Evolutionary conservation across 352 stramenopile genomes (phyloP).

Genomic region (Phytophthora ramorum): DNA sequence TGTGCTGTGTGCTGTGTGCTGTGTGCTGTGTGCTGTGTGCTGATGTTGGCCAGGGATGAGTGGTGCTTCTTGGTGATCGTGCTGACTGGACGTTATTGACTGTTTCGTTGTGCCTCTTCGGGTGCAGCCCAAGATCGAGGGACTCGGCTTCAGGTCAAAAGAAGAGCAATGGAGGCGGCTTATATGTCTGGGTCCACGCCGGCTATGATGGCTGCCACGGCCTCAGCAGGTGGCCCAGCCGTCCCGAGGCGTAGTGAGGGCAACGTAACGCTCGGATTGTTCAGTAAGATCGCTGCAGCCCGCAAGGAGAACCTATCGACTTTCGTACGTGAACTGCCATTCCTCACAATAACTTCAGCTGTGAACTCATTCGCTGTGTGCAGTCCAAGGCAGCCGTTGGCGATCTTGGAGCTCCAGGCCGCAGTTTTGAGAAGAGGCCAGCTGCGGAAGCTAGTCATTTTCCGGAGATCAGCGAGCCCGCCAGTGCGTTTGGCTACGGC

Average conservation of each 20-base stretch:
- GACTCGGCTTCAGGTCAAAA: slow-evolving; percentile 1
- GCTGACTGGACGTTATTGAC: slow-evolving; percentile 17
- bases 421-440: slow-evolving; percentile 34
- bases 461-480: slow-evolving; percentile 56
- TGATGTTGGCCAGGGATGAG: slow-evolving; percentile 1
- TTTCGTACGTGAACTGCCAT: slow-evolving; percentile 38
- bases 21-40: slow-evolving; percentile 8
- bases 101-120: slow-evolving; percentile 35
- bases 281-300: slow-evolving; percentile 78
- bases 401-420: slow-evolving; percentile 13
- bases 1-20: slow-evolving; percentile 6
- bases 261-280: slow-evolving; percentile 67
- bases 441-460: slow-evolving; percentile 42
- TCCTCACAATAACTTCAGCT: not conserved
- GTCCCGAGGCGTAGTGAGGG: slow-evolving; percentile 31
- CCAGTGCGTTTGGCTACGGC: slow-evolving; percentile 17
- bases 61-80: slow-evolving; percentile 4
- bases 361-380: not conserved
- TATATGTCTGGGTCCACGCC: slow-evolving; percentile 25
- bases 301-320: slow-evolving; percentile 71
- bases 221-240: slow-evolving; percentile 9
- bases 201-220: slow-evolving; percentile 11
- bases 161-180: slow-evolving; percentile 26
- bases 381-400: slow-evolving; percentile 23
- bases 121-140: not conserved